A percentile compares a stretch with the other conserved stretches of the same genome.
Evolutionary conservation across 768 basidiomycete species (phyloP).

Genomic region (Leccinum disarticulatum): DNA sequence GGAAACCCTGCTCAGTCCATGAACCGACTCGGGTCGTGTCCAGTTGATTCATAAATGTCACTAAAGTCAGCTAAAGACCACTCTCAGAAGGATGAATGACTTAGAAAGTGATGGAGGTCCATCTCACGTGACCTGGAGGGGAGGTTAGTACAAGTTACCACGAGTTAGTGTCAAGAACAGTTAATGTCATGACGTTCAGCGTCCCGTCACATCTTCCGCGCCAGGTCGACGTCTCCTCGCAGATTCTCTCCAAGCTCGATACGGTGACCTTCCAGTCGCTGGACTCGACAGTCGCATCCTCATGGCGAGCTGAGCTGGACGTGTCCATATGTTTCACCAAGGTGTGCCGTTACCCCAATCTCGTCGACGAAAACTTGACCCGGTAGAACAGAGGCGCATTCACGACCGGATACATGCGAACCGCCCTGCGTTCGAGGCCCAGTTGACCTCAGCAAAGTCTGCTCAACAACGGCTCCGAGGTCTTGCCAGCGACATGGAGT

Average conservation of each 20-base stretch:
- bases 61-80: no score
- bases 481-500: slow-evolving; percentile 53
- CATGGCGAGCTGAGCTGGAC: slow-evolving; percentile 75
- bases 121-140: slow-evolving; percentile 21
- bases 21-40: no score
- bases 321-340: slow-evolving; percentile 68
- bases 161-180: slow-evolving; percentile 2
- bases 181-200: slow-evolving; percentile 66
- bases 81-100: no score
- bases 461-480: slow-evolving; percentile 58
- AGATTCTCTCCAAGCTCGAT: slow-evolving; percentile 69
- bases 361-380: slow-evolving; percentile 5
- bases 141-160: neutral
- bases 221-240: slow-evolving; percentile 68
- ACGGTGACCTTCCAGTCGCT: slow-evolving; percentile 57
- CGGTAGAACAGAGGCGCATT: slow-evolving; percentile 53
- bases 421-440: slow-evolving; percentile 60
- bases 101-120: no score
- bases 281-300: slow-evolving; percentile 57
- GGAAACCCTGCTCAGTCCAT: no score
- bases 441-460: slow-evolving; percentile 60
- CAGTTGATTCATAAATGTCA: no score
- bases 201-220: slow-evolving; percentile 73
- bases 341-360: slow-evolving; percentile 39
- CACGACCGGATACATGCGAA: slow-evolving; percentile 71